These are phyloP conservation scores for Trichocladium antarcticum DNA, from an alignment of 495 filamentous ascomycete species.

Conservation along the genomic window DNA sequence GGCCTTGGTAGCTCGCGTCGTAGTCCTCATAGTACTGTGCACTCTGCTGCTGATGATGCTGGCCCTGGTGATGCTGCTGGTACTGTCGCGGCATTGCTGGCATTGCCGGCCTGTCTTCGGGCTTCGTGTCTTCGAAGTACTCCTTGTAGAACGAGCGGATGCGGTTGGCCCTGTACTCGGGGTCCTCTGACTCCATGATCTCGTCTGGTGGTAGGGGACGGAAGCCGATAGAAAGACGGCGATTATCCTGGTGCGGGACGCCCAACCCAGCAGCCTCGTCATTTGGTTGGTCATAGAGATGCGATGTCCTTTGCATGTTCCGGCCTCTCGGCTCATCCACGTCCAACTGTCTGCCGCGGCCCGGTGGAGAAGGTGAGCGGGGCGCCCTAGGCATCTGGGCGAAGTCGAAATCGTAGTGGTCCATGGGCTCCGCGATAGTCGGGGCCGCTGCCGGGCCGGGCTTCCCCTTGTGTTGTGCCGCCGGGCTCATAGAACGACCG, in stretches of 20 bases:
- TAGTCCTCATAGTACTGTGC: constrained; percentile 60
- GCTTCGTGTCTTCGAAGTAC: constrained; percentile 85
- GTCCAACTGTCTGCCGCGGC: constrained; percentile 6
- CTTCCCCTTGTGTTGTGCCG: constrained; percentile 7
- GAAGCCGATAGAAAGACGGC: constrained; percentile 74
- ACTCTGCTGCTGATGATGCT: constrained; percentile 17
- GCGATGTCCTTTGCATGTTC: constrained; percentile 28
- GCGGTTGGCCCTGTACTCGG: constrained; percentile 87
- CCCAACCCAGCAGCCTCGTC: constrained; percentile 37
- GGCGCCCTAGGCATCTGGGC: constrained; percentile 8
- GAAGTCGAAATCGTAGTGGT: constrained; percentile 22
- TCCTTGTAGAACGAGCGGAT: constrained; percentile 99
- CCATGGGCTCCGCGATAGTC: constrained; percentile 20
- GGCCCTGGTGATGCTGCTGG: constrained; percentile 17
- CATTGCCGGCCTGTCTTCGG: constrained; percentile 30
- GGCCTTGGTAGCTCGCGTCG: constrained; percentile 52
- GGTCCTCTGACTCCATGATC: constrained; percentile 59
- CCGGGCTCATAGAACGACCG: constrained; percentile 7
- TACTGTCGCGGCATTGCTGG: constrained; percentile 31
- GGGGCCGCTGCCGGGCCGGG: constrained; percentile 1
- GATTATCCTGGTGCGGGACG: constrained; percentile 52
- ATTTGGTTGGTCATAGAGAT: constrained; percentile 26
- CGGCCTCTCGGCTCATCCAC: constrained; percentile 22
- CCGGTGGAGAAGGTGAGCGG: constrained; percentile 7
- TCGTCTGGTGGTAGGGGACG: constrained; percentile 83